Evolutionary conservation across 164 flowering plant species (phyloP), one percentile per base, ranked within the genome.

Genomic region (Chimonanthus salicifolius): DNA sequence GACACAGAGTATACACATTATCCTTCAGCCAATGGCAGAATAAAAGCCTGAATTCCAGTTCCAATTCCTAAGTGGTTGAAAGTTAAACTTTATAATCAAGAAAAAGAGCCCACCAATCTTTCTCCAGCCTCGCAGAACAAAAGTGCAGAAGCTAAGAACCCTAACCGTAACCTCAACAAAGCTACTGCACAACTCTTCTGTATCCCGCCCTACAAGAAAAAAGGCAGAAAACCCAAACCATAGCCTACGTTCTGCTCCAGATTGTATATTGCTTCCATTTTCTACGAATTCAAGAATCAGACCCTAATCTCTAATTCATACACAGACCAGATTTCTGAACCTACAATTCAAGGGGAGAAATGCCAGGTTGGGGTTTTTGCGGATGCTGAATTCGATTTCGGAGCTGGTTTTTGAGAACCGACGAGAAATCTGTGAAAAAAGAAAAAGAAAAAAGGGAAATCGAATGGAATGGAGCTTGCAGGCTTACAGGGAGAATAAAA

Each of bases 1-100:
- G 65, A 86, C 96, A 73, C 98, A 94, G 69, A 94, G 88, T 88
- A 90, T 92, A 88, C 98, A 94, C 98, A 94, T 94, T 90, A 88
- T 91, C 90, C 87, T 84, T 68, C 81, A 44, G n/a, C 16, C 46
- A 50, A 72, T 48, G 60, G 50, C 68, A n/a, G 54, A 49, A 49
- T 46, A 21, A 70, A 54, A 33, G 7, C 72, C 72, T 70, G 44
- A 70, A 49, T 47, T 64, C 75, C 58, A 72, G 21, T 5, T 18
- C 33, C 18, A 63, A n/a, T 62, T 20, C 64, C 6, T 13, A 62
- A 63, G 4, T 6, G 44, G 44, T 33, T 4, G 66, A 63, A 63
- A 7, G 43, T 44, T 16, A 10, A 54, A 54, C 60, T 51, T 15
- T 33, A 33, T 1, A 51, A 13, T 9, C n/a, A 16, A 13, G 15